Conservation (phyloP, 805 yeast species). For the Starmerella cellae region DNA sequence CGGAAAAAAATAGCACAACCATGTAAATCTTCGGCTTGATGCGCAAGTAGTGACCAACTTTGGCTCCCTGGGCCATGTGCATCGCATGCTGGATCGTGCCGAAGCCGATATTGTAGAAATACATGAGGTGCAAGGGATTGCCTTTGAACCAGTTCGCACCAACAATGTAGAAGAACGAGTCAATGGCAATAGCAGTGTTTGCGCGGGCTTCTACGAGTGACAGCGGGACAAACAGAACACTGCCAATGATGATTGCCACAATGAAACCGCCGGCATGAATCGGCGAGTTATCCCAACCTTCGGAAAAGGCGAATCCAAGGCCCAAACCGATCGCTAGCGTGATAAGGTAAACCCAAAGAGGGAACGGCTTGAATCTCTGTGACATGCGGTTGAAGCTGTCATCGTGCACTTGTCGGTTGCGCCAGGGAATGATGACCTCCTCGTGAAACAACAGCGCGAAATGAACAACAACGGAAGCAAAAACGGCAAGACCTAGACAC, state of each 20-base stretch:
- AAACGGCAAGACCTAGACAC: conserved; percentile 51
- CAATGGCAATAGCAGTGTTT: conserved; percentile 44
- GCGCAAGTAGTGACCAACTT: conserved; percentile 52
- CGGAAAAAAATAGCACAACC: conserved; percentile 36
- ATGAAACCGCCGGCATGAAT: conserved; percentile 34
- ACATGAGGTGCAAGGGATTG: conserved; percentile 48
- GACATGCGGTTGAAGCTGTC: conserved; percentile 45
- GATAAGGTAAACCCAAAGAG: conserved; percentile 45
- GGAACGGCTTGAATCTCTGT: conserved; percentile 44
- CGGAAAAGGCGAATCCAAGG: conserved; percentile 24
- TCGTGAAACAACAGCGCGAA: conserved; percentile 44
- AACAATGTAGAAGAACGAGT: conserved; percentile 49
- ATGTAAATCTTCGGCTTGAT: conserved; percentile 51
- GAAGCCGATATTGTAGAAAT: conserved; percentile 39
- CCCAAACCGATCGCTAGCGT: conserved; percentile 28
- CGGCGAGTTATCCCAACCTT: conserved; percentile 30
- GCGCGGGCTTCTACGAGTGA: conserved; percentile 56
- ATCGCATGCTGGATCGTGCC: conserved; percentile 44
- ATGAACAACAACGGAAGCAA: conserved; percentile 48
- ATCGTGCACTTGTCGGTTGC: conserved; percentile 27
- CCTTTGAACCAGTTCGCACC: conserved; percentile 24
- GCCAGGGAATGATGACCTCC: conserved; percentile 33
- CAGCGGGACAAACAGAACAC: conserved; percentile 45
- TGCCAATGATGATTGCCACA: conserved; percentile 41
- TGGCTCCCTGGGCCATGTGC: conserved; percentile 35